phyloP scores from a whole-genome alignment of 306 rosid species.

The Styphnolobium japonicum region DNA sequence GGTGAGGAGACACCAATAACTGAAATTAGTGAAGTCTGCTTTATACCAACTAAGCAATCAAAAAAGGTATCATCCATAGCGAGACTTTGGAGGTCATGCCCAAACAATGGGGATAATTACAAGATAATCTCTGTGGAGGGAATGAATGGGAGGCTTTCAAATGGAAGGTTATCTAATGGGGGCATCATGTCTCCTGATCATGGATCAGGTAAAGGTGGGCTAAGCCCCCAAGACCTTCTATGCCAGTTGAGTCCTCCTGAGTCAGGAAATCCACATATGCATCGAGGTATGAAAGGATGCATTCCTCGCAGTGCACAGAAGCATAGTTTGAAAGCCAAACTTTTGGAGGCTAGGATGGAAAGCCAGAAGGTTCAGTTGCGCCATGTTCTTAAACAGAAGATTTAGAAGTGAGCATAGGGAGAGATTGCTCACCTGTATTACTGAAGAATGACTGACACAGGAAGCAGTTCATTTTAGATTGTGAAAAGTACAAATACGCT shows the following conservation, averaged over 20 bases:
- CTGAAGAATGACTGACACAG: conserved; percentile 10
- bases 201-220: conserved; percentile 57
- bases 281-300: conserved; percentile 77
- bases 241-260: conserved; percentile 75
- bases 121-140: conserved; percentile 76
- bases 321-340: conserved; percentile 83
- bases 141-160: conserved; percentile 62
- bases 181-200: conserved; percentile 60
- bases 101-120: conserved; percentile 62
- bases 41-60: conserved; percentile 59
- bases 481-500: conserved; percentile 14
- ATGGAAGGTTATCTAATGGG: conserved; percentile 66
- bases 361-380: conserved; percentile 86
- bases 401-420: conserved; percentile 37
- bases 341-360: conserved; percentile 89
- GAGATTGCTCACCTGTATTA: conserved; percentile 19
- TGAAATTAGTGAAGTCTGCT: conserved; percentile 75
- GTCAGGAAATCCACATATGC: conserved; percentile 46
- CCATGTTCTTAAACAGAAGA: conserved; percentile 90
- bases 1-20: conserved; percentile 63
- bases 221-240: conserved; percentile 63
- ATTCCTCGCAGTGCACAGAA: conserved; percentile 67
- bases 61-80: conserved; percentile 77
- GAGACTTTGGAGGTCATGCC: conserved; percentile 72
- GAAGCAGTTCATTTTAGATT: conserved; percentile 30